A percentile compares a stretch with the other conserved stretches of the same genome.
phyloP scores from a whole-genome alignment of 202 grass and related monocot species.

The Carex arenaria region DNA sequence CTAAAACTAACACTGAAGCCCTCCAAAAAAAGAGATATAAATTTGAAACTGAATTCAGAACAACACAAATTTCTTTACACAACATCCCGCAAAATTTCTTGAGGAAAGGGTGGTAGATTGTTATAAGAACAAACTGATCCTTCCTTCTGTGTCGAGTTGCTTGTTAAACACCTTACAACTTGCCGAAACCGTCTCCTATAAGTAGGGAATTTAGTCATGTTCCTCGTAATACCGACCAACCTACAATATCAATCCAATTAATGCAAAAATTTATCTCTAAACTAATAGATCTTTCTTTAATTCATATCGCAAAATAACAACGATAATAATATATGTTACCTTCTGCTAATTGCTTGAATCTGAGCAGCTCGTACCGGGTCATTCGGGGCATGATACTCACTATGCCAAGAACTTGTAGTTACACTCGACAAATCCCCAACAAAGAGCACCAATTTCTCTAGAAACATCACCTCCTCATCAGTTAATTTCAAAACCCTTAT shows the following conservation, averaged over 20 bases:
- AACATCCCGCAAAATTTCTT: not conserved
- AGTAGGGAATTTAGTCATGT: slow-evolving; percentile 76
- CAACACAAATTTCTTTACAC: not conserved
- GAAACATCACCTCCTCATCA: slow-evolving; percentile 57
- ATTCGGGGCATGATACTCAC: slow-evolving; percentile 30
- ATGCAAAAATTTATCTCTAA: not conserved
- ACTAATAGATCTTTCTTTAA: not conserved
- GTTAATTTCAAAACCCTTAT: slow-evolving; percentile 60
- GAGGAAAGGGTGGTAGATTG: not conserved
- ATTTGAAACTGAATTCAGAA: not conserved
- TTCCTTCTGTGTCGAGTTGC: slow-evolving; percentile 43
- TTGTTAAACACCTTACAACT: slow-evolving; percentile 53
- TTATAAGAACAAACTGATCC: slow-evolving; percentile 32
- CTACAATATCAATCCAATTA: slow-evolving; percentile 26
- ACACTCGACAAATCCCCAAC: slow-evolving; percentile 31
- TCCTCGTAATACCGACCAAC: slow-evolving; percentile 71
- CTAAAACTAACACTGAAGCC: not conserved
- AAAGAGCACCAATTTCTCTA: slow-evolving; percentile 56
- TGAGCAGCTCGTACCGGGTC: slow-evolving; percentile 62
- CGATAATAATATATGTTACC: slow-evolving; percentile 27
- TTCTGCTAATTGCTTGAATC: slow-evolving; percentile 88
- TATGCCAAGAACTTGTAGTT: slow-evolving; percentile 27
- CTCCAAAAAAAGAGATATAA: not conserved
- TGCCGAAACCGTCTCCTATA: slow-evolving; percentile 69
- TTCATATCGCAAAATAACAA: not conserved